Base-by-base conservation (phyloP, 2,329 filamentous ascomycete species). In the Colletotrichum scovillei region DNA sequence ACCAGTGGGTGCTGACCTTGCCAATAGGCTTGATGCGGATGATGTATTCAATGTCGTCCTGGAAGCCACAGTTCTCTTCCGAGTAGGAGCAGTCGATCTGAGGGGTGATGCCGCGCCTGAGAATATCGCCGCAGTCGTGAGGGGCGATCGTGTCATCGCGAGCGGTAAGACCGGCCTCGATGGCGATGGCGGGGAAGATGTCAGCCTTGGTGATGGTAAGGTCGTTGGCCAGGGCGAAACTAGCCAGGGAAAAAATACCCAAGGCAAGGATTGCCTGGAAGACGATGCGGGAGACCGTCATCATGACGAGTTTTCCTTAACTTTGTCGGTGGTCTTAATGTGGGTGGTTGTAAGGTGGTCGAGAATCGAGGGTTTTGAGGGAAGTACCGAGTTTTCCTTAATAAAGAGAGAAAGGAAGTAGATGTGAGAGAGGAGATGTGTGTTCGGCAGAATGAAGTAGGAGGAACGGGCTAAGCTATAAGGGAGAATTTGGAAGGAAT, bases 71-170 rank as follows among this genome's bases (percentile, higher is more conserved):
- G 63, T 67, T 62, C 69, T 71, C 69, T 19, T 46, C 67, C 6
- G 68, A 71, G 26, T 67, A 71, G 49, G 60, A 67, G 56, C 69
- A 71, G 57, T 67, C 63, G 26, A 71, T 67, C 46, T 60, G n/a
- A 14, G 69, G 69, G 7, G 58, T 35, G 19, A 71, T 68, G 16
- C 57, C 19, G 14, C 67, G 67, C 30, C 35, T 22, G 19, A 59
- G 22, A 4, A 70, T 70, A 8, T 70, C 62, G 1, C 58, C 24
- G 32, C 67, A 70, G 55, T 70, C 64, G 30, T 70, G 62, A 6
- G 60, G 42, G n/a, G 60, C 28, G 6, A 63, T 14, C 8, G 19
- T 14, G 4, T 35, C 46, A 35, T 28, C 59, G 12, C 16, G 59
- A 2, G 24, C 16, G 22, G 46, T 4, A 16, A 62, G 35, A 38